Conservation (phyloP, 305 asterid genomes). For the Fraxinus dipetala region DNA sequence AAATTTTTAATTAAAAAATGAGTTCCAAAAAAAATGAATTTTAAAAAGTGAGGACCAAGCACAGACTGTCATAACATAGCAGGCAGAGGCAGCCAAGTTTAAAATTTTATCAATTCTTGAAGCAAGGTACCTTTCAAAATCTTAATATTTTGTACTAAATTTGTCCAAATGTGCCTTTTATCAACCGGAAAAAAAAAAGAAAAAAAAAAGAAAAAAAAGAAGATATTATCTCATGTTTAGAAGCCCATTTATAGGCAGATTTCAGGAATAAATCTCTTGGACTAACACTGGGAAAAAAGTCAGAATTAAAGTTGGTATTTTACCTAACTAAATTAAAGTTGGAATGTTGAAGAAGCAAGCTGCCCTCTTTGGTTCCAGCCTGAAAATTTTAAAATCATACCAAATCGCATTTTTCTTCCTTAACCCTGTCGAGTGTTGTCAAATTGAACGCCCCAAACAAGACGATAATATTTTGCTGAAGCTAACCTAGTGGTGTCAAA, state of each 20-base stretch:
- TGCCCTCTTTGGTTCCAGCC: conserved; percentile 9
- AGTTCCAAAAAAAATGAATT: background rate
- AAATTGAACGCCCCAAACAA: background rate
- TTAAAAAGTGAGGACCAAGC: background rate
- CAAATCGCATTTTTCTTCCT: background rate
- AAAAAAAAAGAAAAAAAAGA: background rate
- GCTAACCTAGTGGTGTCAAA: background rate
- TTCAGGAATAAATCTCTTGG: background rate
- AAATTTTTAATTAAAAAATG: too few relatives aligned
- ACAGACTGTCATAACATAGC: background rate
- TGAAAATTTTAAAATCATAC: background rate
- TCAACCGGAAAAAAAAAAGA: background rate
- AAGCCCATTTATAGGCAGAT: conserved; percentile 15
- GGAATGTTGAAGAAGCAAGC: conserved; percentile 34
- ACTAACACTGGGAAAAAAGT: conserved; percentile 21
- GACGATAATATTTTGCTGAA: background rate
- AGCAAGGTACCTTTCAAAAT: background rate
- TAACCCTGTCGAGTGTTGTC: background rate
- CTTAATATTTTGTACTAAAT: background rate
- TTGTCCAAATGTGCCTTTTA: background rate
- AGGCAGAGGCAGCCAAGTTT: background rate
- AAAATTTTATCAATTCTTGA: background rate
- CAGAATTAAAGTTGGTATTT: conserved; percentile 27
- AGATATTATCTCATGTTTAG: background rate
- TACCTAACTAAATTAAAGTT: conserved; percentile 27